phyloP scores from a whole-genome alignment of 2,329 filamentous ascomycete genomes.

The Alternaria longipes region DNA sequence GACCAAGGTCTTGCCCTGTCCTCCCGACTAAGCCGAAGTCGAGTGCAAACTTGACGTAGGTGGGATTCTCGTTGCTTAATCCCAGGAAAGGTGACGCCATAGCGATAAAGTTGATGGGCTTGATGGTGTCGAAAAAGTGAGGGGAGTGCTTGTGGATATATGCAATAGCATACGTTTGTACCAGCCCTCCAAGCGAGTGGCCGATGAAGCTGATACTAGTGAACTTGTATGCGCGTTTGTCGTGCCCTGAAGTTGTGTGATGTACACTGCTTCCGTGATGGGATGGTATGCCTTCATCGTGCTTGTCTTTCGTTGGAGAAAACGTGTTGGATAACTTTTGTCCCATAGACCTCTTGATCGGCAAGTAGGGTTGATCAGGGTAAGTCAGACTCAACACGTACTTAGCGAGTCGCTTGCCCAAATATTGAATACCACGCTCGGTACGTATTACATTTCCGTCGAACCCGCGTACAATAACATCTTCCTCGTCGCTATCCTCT shows the following conservation, averaged over 20 bases:
- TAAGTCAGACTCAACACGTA: conserved; percentile 91
- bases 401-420: conserved; percentile 92
- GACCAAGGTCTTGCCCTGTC: conserved; percentile 91
- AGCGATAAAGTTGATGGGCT: conserved; percentile 88
- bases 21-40: conserved; percentile 97
- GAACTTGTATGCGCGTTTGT: conserved; percentile 75
- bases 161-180: conserved; percentile 93
- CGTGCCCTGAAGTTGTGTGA: conserved; percentile 55
- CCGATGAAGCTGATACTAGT: conserved; percentile 95
- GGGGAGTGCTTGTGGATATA: conserved; percentile 98
- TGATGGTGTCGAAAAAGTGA: conserved; percentile 84
- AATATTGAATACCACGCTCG: conserved; percentile 94
- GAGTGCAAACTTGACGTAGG: conserved; percentile 96
- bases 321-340: conserved; percentile 60
- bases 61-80: conserved; percentile 94
- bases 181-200: conserved; percentile 87
- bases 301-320: conserved; percentile 52
- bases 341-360: conserved; percentile 65
- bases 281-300: conserved; percentile 57
- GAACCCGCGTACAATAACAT: conserved; percentile 90
- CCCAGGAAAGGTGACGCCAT: conserved; percentile 89
- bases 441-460: conserved; percentile 89
- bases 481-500: conserved; percentile 76
- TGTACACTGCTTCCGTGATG: conserved; percentile 72
- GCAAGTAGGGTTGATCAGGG: conserved; percentile 89